Conservation (phyloP, 2,329 filamentous ascomycete genomes). For the Teratosphaeriaceae sp. region DNA sequence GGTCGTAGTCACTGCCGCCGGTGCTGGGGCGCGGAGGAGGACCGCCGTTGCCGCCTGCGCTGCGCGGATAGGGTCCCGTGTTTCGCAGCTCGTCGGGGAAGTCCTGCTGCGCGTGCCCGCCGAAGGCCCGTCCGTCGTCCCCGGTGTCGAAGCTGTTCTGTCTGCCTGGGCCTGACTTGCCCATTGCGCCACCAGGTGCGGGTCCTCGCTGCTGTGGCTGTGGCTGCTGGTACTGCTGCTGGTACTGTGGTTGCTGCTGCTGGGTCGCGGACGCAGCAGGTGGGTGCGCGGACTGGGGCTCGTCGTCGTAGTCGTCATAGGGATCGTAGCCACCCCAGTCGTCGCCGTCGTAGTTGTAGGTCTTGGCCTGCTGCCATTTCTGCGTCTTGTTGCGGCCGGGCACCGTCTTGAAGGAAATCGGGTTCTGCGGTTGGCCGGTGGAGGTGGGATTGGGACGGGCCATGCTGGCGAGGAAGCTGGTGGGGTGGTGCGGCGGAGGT, state of each 20-base stretch:
- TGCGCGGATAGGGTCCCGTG: too few species aligned
- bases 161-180: too few species aligned
- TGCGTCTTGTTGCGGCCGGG: conserved; percentile 83
- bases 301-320: conserved; percentile 48
- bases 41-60: too few species aligned
- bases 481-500: too few species aligned
- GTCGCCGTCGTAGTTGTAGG: conserved; percentile 81
- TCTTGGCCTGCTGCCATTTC: conserved; percentile 91
- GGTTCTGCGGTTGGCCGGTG: conserved; percentile 11
- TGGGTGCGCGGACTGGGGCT: conserved; percentile 9
- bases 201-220: too few species aligned
- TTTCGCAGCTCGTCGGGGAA: too few species aligned
- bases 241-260: conserved; percentile 16
- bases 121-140: too few species aligned
- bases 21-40: too few species aligned
- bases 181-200: too few species aligned
- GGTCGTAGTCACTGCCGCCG: conserved; percentile 7
- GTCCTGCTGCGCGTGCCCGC: too few species aligned
- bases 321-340: conserved; percentile 73
- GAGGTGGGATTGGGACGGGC: conserved; percentile 9
- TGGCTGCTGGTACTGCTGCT: too few species aligned
- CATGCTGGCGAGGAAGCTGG: too few species aligned
- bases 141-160: conserved; percentile 50
- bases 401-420: conserved; percentile 69
- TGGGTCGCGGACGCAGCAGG: conserved; percentile 35